Evolutionary conservation across 2,329 filamentous ascomycete genomes (phyloP), one percentile per base, ranked within the genome.

Genomic region (Aspergillus persii): DNA sequence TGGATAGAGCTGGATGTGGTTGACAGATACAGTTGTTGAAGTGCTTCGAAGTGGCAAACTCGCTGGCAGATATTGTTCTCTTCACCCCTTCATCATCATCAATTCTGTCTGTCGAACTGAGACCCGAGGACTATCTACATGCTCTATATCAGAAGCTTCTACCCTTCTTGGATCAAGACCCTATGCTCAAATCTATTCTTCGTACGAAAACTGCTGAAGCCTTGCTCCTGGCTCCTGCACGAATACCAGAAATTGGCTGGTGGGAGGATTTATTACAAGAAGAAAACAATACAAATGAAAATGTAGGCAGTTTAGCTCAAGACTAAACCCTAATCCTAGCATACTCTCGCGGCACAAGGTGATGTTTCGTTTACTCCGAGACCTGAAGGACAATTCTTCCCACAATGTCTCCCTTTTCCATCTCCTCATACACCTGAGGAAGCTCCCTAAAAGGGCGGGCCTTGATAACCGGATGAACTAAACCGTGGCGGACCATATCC

Each of bases 371-470:
- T 53, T 54, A 68, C 23, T 75, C 68, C 6, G 71, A 68, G 54
- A 79, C 65, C 61, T 77, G 71, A 53, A 81, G 69, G 47, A 81
- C 79, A 18, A 80, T 69, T 9, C 77, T 67, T 6, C 77, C 79
- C 26, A 73, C 66, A 56, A 80, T 73, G 61, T 79, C 75, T 0
- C 77, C 78, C 59, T 72, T 77, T 65, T 80, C 76, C 61, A 80
- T 71, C 63, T 80, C 75, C 52, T 77, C 72, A 68, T 80, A 80
- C 23, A 80, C 74, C 50, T 69, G 64, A 15, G 74, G 70, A 59
- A 81, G 61, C 39, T 81, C 77, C 56, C 61, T 71, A 57, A 81
- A 80, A 3, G 71, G 66, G n/a, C 77, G 69, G 12, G 81, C 69
- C 50, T 73, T 68, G 29, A 80, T 69, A 48, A 73, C 73, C 29